A percentile compares a stretch with the other conserved stretches of the same genome.
phyloP scores from a whole-genome alignment of 306 rosid genomes.

The Cucurbita argyrosperma region DNA sequence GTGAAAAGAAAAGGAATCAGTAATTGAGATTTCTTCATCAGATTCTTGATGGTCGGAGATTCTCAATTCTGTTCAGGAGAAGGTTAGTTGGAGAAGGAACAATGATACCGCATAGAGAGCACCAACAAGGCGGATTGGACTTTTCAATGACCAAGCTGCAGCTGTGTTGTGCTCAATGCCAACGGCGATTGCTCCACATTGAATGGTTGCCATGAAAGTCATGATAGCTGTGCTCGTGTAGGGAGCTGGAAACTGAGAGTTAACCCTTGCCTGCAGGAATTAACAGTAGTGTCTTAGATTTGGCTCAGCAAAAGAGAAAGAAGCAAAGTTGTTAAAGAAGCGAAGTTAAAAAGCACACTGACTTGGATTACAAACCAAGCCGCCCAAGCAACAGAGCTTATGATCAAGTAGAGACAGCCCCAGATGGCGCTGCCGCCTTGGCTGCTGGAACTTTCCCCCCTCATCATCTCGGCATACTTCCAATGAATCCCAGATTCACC shows the following conservation, averaged over 20 bases:
- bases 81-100: not conserved
- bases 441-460: not conserved
- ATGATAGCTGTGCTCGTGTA: constrained; percentile 53
- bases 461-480: constrained; percentile 33
- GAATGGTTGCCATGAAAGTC: constrained; percentile 46
- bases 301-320: not conserved
- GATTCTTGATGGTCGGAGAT: not conserved
- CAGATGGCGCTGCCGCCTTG: not conserved
- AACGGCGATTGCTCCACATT: constrained; percentile 47
- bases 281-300: not conserved
- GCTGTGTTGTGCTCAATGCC: constrained; percentile 21
- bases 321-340: not conserved
- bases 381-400: constrained; percentile 4
- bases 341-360: not conserved
- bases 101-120: constrained; percentile 44
- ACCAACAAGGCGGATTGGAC: constrained; percentile 29
- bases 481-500: constrained; percentile 56
- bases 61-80: not conserved
- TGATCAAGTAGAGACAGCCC: not conserved
- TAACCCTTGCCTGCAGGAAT: constrained; percentile 40
- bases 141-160: constrained; percentile 41
- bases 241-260: constrained; percentile 63
- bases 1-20: not conserved
- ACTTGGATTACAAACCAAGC: constrained; percentile 13
- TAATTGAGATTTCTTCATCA: not conserved